These are phyloP conservation scores for Pascua sp. DNA, from an alignment of 1,284 basidiomycete species.

Conservation along the genomic window DNA sequence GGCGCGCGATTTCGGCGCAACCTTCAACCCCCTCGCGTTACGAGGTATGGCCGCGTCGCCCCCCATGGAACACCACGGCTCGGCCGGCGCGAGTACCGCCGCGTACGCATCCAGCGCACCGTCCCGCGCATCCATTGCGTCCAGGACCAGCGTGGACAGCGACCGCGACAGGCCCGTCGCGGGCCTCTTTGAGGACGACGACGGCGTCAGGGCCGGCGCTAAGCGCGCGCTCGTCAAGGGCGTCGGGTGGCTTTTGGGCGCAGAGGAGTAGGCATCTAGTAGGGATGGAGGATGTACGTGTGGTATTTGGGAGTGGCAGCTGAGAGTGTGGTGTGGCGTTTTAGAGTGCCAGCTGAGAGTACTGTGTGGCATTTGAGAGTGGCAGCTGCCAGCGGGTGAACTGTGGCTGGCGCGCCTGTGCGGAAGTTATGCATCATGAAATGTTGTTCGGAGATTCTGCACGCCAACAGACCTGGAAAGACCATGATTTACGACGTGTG, in stretches of 20 bases:
- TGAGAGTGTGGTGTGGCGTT: no score
- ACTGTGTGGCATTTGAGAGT: no score
- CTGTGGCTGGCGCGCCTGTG: no score
- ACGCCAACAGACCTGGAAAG: no score
- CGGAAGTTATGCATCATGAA: no score
- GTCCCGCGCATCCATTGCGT: neutral
- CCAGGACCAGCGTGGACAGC: conserved; percentile 3
- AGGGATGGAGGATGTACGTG: neutral
- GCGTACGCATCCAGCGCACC: no score
- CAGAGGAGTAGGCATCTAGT: conserved; percentile 32
- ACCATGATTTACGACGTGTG: no score
- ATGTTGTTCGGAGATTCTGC: no score
- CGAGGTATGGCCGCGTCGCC: conserved; percentile 11
- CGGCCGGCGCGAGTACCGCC: no score
- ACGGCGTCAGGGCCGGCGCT: conserved; percentile 40
- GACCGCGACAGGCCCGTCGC: conserved; percentile 6
- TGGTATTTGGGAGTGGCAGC: no score
- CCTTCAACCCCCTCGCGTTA: conserved; percentile 2
- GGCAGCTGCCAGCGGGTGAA: no score
- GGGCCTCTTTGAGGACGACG: conserved; percentile 37
- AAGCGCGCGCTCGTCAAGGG: conserved; percentile 46
- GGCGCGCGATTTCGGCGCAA: conserved; percentile 20
- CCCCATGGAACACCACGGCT: neutral
- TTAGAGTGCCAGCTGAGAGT: no score
- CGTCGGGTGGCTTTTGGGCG: conserved; percentile 50